A percentile compares a stretch with the other conserved stretches of the same genome.
phyloP scores from a whole-genome alignment of 257 asterid genomes.

The Primulina eburnea region DNA sequence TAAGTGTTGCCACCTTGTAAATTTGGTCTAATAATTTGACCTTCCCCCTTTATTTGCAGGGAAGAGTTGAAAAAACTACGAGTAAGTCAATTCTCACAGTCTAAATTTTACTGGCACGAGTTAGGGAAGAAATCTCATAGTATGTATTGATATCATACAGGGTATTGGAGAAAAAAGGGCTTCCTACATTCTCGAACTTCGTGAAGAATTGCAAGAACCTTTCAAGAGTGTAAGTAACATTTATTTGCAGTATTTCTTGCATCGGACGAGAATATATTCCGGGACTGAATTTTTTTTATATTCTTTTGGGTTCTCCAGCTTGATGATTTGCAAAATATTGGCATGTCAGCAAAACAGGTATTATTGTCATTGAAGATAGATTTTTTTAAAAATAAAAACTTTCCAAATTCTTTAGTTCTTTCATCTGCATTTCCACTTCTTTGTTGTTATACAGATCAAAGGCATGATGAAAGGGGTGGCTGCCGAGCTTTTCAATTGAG shows the following conservation, averaged over 20 bases:
- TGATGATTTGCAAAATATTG: constrained; percentile 73
- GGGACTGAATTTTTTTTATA: background rate
- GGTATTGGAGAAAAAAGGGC: constrained; percentile 94
- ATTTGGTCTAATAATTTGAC: background rate
- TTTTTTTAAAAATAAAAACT: background rate
- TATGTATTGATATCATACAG: constrained; percentile 30
- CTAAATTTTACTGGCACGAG: background rate
- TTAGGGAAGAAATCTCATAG: constrained; percentile 1
- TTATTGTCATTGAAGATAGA: background rate
- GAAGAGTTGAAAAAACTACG: constrained; percentile 69
- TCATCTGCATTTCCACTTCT: background rate
- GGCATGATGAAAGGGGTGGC: constrained; percentile 71
- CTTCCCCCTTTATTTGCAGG: constrained; percentile 39
- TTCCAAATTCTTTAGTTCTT: background rate
- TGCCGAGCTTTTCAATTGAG: constrained; percentile 50
- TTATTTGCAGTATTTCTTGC: background rate
- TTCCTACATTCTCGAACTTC: constrained; percentile 60
- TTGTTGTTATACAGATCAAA: constrained; percentile 45
- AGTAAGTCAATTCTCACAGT: constrained; percentile 33
- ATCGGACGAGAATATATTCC: background rate
- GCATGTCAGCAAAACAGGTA: constrained; percentile 85
- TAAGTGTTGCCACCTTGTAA: background rate
- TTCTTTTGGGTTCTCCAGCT: constrained; percentile 43
- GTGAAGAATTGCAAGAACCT: constrained; percentile 75
- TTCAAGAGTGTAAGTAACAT: constrained; percentile 59